phyloP scores from a whole-genome alignment of 1,284 basidiomycete genomes.

The Ganoderma multipileum region DNA sequence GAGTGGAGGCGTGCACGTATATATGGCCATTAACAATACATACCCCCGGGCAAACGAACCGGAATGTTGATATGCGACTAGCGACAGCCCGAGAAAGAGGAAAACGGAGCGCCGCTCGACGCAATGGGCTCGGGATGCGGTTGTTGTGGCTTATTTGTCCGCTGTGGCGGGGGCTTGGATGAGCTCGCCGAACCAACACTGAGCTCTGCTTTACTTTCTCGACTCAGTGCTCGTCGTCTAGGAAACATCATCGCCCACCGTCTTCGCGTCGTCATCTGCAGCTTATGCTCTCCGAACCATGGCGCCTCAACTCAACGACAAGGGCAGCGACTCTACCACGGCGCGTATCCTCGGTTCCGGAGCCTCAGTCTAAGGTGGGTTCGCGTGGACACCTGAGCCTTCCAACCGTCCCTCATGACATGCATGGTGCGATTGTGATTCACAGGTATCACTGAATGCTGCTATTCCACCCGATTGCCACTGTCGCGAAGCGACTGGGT shows the following conservation, averaged over 20 bases:
- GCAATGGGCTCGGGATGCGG: too few species aligned
- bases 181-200: too few species aligned
- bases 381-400: slow-evolving; percentile 29
- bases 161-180: too few species aligned
- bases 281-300: slow-evolving; percentile 41
- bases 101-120: too few species aligned
- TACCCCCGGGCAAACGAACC: too few species aligned
- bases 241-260: not conserved
- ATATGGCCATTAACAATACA: too few species aligned
- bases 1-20: too few species aligned
- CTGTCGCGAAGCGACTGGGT: slow-evolving; percentile 97
- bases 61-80: too few species aligned
- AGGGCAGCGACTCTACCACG: slow-evolving; percentile 87
- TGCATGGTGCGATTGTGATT: not conserved
- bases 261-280: slow-evolving; percentile 8
- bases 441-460: slow-evolving; percentile 92
- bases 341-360: slow-evolving; percentile 95
- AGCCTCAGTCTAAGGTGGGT: slow-evolving; percentile 83
- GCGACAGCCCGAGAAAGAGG: too few species aligned
- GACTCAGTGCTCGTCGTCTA: too few species aligned
- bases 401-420: not conserved
- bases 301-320: slow-evolving; percentile 67
- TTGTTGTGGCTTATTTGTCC: too few species aligned
- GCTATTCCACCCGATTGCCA: slow-evolving; percentile 93
- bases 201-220: not conserved